phyloP scores from a whole-genome alignment of 1,284 basidiomycete species.

The Singerocomus inundabilis region DNA sequence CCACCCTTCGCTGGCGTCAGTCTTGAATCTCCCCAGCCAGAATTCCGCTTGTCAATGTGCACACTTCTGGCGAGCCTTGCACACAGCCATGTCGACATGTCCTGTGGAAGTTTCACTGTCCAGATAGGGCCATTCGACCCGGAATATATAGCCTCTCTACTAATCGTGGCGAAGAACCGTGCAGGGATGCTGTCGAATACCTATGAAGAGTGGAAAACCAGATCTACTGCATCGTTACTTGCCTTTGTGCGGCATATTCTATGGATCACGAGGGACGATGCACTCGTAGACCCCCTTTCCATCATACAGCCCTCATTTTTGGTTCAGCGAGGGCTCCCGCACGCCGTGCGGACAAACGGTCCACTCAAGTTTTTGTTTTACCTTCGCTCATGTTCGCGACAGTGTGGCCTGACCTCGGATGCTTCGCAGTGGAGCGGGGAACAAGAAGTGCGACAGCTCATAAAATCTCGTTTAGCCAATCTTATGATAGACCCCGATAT shows the following conservation, averaged over 20 bases:
- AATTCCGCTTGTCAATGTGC: slow-evolving; percentile 21
- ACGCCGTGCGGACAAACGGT: slow-evolving; percentile 59
- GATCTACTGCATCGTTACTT: slow-evolving; percentile 31
- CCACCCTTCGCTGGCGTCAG: background rate
- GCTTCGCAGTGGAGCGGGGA: slow-evolving; percentile 12
- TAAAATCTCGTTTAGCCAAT: slow-evolving; percentile 40
- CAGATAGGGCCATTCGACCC: slow-evolving; percentile 46
- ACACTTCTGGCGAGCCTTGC: slow-evolving; percentile 26
- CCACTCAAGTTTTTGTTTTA: slow-evolving; percentile 72
- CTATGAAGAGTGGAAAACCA: slow-evolving; percentile 28
- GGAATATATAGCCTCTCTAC: slow-evolving; percentile 42
- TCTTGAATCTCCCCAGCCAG: slow-evolving; percentile 13
- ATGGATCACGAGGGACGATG: slow-evolving; percentile 44
- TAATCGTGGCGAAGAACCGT: slow-evolving; percentile 34
- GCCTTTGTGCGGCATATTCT: slow-evolving; percentile 49
- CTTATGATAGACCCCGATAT: slow-evolving; percentile 47
- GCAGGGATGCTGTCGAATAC: slow-evolving; percentile 24
- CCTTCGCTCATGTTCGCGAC: slow-evolving; percentile 56
- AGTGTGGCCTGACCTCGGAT: slow-evolving; percentile 9
- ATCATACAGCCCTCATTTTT: slow-evolving; percentile 78
- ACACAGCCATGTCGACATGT: slow-evolving; percentile 26
- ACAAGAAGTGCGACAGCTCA: slow-evolving; percentile 28
- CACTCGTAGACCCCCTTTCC: slow-evolving; percentile 69
- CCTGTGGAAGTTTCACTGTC: slow-evolving; percentile 30
- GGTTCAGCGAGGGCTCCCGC: slow-evolving; percentile 68